A percentile compares a stretch with the other conserved stretches of the same genome.
Conservation (phyloP, 2,329 filamentous ascomycete species). For the Aspergillus ruber region DNA sequence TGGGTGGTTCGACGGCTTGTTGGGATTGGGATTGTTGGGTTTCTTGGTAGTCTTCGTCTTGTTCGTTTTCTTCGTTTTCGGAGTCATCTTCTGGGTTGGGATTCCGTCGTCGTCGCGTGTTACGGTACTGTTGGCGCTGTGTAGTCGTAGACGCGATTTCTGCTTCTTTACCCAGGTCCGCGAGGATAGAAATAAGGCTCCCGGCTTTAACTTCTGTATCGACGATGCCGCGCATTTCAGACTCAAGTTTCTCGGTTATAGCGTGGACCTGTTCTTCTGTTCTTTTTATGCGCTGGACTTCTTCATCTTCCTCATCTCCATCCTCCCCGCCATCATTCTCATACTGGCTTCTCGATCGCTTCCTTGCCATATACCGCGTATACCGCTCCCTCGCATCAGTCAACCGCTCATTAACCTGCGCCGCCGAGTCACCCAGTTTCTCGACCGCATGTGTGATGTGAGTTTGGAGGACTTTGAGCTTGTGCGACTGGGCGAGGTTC, state of each 20-base stretch:
- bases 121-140: not conserved
- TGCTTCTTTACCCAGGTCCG: conserved; percentile 37
- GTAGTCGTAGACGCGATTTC: not conserved
- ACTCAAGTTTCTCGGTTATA: conserved; percentile 52
- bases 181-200: conserved; percentile 39
- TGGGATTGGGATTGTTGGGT: not conserved
- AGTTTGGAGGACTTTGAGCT: conserved; percentile 41
- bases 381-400: conserved; percentile 32
- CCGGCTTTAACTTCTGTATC: conserved; percentile 48
- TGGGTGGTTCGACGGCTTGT: not conserved
- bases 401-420: conserved; percentile 52
- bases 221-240: conserved; percentile 51
- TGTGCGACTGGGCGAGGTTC: conserved; percentile 36
- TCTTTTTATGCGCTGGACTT: conserved; percentile 35
- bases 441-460: conserved; percentile 43
- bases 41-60: conserved; percentile 39
- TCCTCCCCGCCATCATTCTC: conserved; percentile 18
- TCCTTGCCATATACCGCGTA: conserved; percentile 29
- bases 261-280: conserved; percentile 43
- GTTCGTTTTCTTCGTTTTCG: conserved; percentile 31
- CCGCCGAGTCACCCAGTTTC: conserved; percentile 45
- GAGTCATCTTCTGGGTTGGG: not conserved
- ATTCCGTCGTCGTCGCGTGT: not conserved
- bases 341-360: conserved; percentile 9
- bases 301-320: conserved; percentile 29